phyloP scores from a whole-genome alignment of 495 filamentous ascomycete species.

The Tuber magnatum region DNA sequence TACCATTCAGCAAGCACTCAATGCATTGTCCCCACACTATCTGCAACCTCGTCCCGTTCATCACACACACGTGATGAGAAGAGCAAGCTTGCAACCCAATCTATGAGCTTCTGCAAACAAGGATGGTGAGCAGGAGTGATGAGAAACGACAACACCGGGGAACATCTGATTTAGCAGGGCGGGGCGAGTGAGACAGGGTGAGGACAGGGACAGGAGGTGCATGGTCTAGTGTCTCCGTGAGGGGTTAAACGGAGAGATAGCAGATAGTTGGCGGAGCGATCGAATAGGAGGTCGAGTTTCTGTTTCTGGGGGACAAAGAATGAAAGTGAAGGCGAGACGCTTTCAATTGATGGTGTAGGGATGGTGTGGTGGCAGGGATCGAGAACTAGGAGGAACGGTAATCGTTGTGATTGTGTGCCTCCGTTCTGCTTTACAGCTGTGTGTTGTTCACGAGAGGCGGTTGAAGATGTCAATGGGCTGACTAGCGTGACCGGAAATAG shows the following conservation, averaged over 20 bases:
- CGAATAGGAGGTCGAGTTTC: slow-evolving; percentile 37
- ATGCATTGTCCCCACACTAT: slow-evolving; percentile 39
- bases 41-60: slow-evolving; percentile 38
- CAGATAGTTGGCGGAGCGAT: slow-evolving; percentile 34
- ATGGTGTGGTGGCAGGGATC: slow-evolving; percentile 33
- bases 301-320: slow-evolving; percentile 32
- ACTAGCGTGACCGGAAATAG: slow-evolving; percentile 41
- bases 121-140: slow-evolving; percentile 19
- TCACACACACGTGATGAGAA: slow-evolving; percentile 41
- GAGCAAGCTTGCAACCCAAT: slow-evolving; percentile 37
- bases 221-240: slow-evolving; percentile 34
- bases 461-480: slow-evolving; percentile 35
- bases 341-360: slow-evolving; percentile 32
- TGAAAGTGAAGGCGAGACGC: slow-evolving; percentile 33
- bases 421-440: slow-evolving; percentile 40
- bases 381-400: slow-evolving; percentile 37
- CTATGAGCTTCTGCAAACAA: slow-evolving; percentile 40
- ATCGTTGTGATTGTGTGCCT: slow-evolving; percentile 41
- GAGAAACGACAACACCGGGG: slow-evolving; percentile 34
- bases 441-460: slow-evolving; percentile 40
- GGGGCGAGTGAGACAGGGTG: slow-evolving; percentile 41
- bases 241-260: slow-evolving; percentile 41
- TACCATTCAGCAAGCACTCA: slow-evolving; percentile 38
- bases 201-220: slow-evolving; percentile 33
- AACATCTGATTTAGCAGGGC: slow-evolving; percentile 38